phyloP scores from a whole-genome alignment of 2,329 filamentous ascomycete genomes.

The Paecilomyces dactylethromorphus region DNA sequence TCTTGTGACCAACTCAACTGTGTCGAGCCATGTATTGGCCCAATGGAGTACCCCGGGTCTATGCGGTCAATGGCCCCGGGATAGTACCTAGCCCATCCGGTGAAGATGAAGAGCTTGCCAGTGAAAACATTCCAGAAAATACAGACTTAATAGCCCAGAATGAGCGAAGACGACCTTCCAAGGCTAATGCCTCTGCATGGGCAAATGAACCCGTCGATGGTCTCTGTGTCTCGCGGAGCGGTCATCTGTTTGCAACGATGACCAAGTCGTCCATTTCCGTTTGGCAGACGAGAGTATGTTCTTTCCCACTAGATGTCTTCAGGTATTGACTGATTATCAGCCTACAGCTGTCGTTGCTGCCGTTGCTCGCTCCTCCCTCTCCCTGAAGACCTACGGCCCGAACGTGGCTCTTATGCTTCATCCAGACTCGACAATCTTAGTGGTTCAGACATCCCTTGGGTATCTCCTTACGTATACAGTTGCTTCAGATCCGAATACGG shows the following conservation, averaged over 20 bases:
- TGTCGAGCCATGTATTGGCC: conserved; percentile 43
- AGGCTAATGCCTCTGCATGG: conserved; percentile 26
- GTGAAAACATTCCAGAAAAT: conserved; percentile 13
- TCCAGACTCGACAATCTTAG: conserved; percentile 85
- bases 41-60: conserved; percentile 44
- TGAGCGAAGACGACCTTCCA: conserved; percentile 16
- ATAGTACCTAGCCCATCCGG: conserved; percentile 23
- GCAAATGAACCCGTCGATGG: conserved; percentile 64
- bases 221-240: conserved; percentile 68
- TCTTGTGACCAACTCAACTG: conserved; percentile 18
- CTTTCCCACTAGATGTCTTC: background rate
- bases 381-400: conserved; percentile 73
- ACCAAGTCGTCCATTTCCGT: conserved; percentile 80
- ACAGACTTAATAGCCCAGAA: conserved; percentile 19
- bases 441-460: conserved; percentile 77
- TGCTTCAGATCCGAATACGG: conserved; percentile 72
- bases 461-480: conserved; percentile 94
- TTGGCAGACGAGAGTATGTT: conserved; percentile 85
- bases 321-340: conserved; percentile 42
- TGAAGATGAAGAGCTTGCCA: conserved; percentile 14
- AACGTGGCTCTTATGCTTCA: conserved; percentile 81
- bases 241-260: conserved; percentile 80
- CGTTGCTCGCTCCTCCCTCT: conserved; percentile 73
- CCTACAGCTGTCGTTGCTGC: conserved; percentile 83
- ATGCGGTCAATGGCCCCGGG: conserved; percentile 40